phyloP scores from a whole-genome alignment of 2,329 filamentous ascomycete genomes.

The Nemania diffusa region DNA sequence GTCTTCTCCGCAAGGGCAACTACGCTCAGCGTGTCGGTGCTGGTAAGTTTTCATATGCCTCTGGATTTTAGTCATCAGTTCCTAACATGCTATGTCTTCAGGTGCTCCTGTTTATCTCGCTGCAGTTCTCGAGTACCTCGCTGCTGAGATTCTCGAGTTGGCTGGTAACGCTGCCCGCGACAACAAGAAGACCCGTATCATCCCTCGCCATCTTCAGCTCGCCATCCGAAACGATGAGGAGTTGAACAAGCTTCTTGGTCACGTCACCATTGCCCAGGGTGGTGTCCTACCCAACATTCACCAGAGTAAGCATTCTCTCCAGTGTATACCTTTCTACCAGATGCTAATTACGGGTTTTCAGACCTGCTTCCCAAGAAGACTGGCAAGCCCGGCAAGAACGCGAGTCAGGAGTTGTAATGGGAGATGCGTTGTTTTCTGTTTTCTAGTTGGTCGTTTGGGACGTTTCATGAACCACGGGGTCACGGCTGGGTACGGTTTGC shows the following conservation, averaged over 20 bases:
- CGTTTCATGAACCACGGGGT: conserved; percentile 83
- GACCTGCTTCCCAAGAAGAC: conserved; percentile 99
- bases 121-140: conserved; percentile 97
- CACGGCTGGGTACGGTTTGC: conserved; percentile 79
- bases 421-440: conserved; percentile 60
- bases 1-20: conserved; percentile 98
- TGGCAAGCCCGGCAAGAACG: conserved; percentile 89
- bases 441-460: conserved; percentile 72
- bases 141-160: conserved; percentile 98
- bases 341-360: conserved; percentile 52
- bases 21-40: conserved; percentile 99
- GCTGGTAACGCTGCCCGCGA: conserved; percentile 98
- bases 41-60: conserved; percentile 50
- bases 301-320: conserved; percentile 76
- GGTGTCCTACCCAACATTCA: conserved; percentile 98
- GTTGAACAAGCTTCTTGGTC: conserved; percentile 97
- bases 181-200: conserved; percentile 99
- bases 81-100: conserved; percentile 31
- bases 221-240: conserved; percentile 99
- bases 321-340: conserved; percentile 25
- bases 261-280: conserved; percentile 96
- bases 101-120: conserved; percentile 93
- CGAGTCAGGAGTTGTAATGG: conserved; percentile 92
- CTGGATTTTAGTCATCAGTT: conserved; percentile 46
- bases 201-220: conserved; percentile 97